These are phyloP conservation scores for Wolfiporia cocos DNA, from an alignment of 1,284 basidiomycete species.

Conservation along the genomic window DNA sequence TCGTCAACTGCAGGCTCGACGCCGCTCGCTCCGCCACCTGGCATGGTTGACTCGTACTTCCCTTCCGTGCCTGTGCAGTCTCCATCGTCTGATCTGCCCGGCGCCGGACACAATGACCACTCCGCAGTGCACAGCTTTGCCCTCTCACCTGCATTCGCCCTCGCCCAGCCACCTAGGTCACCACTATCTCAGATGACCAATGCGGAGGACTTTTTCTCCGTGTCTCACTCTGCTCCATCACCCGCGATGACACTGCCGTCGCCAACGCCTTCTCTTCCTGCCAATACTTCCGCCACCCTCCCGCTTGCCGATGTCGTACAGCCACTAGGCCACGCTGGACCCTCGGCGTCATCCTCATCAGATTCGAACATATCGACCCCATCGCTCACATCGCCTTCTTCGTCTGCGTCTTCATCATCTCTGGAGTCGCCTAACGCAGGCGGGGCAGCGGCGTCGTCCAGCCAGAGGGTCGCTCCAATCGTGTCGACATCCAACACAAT, in stretches of 20 bases:
- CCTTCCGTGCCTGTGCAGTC: conserved; percentile 1
- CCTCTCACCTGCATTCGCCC: conserved; percentile 1
- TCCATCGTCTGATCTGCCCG: background rate
- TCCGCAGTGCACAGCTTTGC: background rate
- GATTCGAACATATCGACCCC: conserved; percentile 13
- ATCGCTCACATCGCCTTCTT: conserved; percentile 13
- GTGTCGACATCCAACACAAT: too few species aligned
- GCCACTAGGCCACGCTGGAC: background rate
- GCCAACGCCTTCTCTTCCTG: too few species aligned
- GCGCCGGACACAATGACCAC: background rate
- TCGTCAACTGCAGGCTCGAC: conserved; percentile 6
- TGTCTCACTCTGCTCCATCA: too few species aligned
- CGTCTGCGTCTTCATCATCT: conserved; percentile 17
- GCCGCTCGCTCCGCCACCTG: conserved; percentile 5
- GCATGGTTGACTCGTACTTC: conserved; percentile 5
- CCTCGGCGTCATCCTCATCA: conserved; percentile 16
- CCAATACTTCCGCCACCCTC: too few species aligned
- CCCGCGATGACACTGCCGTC: too few species aligned
- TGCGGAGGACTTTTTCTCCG: too few species aligned
- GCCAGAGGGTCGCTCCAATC: too few species aligned
- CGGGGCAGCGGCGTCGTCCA: too few species aligned
- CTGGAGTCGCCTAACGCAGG: conserved; percentile 3
- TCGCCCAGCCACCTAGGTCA: conserved; percentile 1
- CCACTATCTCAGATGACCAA: background rate
- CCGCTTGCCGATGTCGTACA: background rate